These are phyloP conservation scores for Solanum dulcamara DNA, from an alignment of 257 asterid genomes.

Conservation along the genomic window DNA sequence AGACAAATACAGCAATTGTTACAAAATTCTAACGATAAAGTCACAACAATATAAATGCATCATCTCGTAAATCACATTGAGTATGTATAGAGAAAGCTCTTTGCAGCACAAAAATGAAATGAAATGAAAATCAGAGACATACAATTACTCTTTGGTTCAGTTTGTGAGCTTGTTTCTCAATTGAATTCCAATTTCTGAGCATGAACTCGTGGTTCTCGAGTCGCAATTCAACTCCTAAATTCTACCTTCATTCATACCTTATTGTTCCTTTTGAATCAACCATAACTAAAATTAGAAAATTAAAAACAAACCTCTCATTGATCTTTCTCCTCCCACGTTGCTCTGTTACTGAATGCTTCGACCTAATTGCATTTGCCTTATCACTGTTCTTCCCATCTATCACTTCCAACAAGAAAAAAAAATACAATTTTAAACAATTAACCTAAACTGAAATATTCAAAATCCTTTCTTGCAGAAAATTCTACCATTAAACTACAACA, in stretches of 20 bases:
- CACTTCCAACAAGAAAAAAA: neutral
- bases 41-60: neutral
- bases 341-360: conserved; percentile 32
- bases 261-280: neutral
- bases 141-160: neutral
- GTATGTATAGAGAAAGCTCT: neutral
- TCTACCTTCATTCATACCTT: neutral
- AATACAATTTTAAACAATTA: neutral
- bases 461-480: neutral
- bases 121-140: neutral
- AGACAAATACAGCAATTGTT: neutral
- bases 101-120: neutral
- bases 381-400: conserved; percentile 27
- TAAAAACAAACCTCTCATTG: conserved; percentile 16
- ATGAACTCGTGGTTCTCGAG: neutral
- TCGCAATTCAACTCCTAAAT: neutral
- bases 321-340: conserved; percentile 31
- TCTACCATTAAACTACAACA: neutral
- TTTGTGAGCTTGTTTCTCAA: neutral
- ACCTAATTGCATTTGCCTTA: conserved; percentile 26
- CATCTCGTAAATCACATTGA: neutral
- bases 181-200: neutral
- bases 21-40: neutral
- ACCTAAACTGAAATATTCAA: neutral
- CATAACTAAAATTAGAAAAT: neutral